Percentiles rank a stretch among this genome's conserved stretches.
Conservation (phyloP, 768 basidiomycete genomes). For the Hypholoma sublateritium region DNA sequence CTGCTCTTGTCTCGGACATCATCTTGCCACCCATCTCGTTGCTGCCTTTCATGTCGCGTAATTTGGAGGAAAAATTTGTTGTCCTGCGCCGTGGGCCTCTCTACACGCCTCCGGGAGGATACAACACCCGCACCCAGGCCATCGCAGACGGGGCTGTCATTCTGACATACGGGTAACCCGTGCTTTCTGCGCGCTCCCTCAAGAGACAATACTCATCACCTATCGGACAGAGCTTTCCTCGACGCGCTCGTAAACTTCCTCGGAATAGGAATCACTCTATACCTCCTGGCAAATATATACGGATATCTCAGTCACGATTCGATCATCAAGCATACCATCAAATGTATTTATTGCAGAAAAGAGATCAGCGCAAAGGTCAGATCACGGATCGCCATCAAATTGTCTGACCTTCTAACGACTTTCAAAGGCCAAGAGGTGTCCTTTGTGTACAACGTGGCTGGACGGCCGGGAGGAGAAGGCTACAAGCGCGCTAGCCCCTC, state of each 20-base stretch:
- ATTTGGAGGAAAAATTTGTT: conserved; percentile 42
- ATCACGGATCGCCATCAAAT: not conserved
- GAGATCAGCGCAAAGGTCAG: conserved; percentile 40
- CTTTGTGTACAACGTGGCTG: conserved; percentile 43
- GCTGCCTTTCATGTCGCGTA: conserved; percentile 42
- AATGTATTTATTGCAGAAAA: conserved; percentile 44
- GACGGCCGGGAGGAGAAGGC: conserved; percentile 41
- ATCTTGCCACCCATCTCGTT: conserved; percentile 40
- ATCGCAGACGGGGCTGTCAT: conserved; percentile 45
- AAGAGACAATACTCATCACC: not conserved
- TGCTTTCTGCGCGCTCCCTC: not conserved
- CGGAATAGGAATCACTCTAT: conserved; percentile 37
- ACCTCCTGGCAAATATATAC: conserved; percentile 36
- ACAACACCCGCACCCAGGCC: conserved; percentile 45
- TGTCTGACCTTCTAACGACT: not conserved
- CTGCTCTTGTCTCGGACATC: conserved; percentile 43
- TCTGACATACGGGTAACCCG: conserved; percentile 31
- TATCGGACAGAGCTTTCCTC: conserved; percentile 31
- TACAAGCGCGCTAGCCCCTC: conserved; percentile 17
- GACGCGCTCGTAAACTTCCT: conserved; percentile 38
- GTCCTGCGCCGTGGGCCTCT: conserved; percentile 34
- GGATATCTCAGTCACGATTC: conserved; percentile 35
- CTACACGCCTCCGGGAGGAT: conserved; percentile 24
- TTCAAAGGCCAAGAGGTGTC: conserved; percentile 33
- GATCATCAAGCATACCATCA: conserved; percentile 39